Evolutionary conservation across 257 asterid species (phyloP).

Genomic region (Catharanthus roseus): DNA sequence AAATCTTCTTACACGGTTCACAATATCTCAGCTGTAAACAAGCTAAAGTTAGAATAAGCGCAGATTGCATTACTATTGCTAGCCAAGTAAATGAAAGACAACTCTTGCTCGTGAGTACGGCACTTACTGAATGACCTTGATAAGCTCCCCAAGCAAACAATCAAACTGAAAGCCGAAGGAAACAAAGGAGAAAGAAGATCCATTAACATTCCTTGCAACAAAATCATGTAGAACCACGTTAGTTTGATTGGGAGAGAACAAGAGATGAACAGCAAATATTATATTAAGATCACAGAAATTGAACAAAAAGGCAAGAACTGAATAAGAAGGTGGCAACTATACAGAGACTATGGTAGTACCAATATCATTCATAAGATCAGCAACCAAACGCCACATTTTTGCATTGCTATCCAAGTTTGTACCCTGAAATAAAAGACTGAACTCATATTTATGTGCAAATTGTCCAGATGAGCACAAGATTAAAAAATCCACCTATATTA

Average conservation of each 20-base stretch:
- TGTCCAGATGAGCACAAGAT: neutral
- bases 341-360: conserved; percentile 32
- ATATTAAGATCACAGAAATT: neutral
- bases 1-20: neutral
- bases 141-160: conserved; percentile 91
- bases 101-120: neutral
- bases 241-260: neutral
- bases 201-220: conserved; percentile 90
- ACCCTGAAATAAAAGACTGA: conserved; percentile 44
- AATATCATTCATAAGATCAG: conserved; percentile 97
- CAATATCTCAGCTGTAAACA: too few relatives aligned
- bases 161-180: conserved; percentile 79
- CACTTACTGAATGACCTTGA: conserved; percentile 96
- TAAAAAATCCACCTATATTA: neutral
- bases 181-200: conserved; percentile 93
- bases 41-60: neutral
- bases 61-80: neutral
- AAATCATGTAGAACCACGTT: conserved; percentile 14
- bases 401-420: conserved; percentile 92
- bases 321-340: neutral
- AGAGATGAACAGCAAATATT: neutral
- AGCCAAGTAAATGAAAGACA: neutral
- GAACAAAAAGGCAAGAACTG: neutral
- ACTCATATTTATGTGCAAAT: conserved; percentile 5
- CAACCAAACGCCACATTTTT: conserved; percentile 99